Conservation (phyloP, 2,329 filamentous ascomycete species). For the Neofusicoccum parvum region DNA sequence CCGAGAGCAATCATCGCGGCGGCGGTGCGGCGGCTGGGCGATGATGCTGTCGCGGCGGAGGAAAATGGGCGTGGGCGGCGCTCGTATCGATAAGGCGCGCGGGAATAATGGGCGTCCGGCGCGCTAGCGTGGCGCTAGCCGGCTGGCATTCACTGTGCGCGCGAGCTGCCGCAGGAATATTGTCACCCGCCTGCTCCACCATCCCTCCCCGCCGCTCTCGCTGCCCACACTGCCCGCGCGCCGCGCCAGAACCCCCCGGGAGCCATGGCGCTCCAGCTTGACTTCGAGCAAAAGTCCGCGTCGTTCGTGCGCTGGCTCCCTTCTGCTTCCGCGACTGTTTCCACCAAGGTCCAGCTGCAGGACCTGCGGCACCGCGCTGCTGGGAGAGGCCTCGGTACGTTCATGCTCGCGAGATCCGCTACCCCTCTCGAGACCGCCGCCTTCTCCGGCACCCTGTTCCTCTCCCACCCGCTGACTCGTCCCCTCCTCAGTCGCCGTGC, state of each 20-base stretch:
- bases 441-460: neutral
- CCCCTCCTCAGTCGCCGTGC: conserved; percentile 62
- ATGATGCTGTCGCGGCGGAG: neutral
- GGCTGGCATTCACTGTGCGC: neutral
- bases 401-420: conserved; percentile 6
- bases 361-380: conserved; percentile 59
- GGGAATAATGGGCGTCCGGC: neutral
- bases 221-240: neutral
- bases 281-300: conserved; percentile 48
- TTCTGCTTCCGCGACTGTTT: conserved; percentile 56
- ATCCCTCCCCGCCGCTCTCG: neutral
- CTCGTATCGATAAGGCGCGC: conserved; percentile 6
- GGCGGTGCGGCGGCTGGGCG: neutral
- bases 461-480: neutral
- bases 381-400: conserved; percentile 66
- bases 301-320: conserved; percentile 62
- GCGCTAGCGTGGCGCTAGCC: conserved; percentile 9
- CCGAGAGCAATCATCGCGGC: conserved; percentile 66
- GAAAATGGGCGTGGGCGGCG: neutral
- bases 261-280: conserved; percentile 24
- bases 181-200: conserved; percentile 9
- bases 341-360: conserved; percentile 58
- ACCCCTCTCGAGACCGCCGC: neutral
- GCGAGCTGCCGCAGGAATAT: conserved; percentile 13
- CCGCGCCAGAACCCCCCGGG: neutral